Base-by-base conservation (phyloP, 2,329 filamentous ascomycete species). In the Cordyceps fumosorosea region DNA sequence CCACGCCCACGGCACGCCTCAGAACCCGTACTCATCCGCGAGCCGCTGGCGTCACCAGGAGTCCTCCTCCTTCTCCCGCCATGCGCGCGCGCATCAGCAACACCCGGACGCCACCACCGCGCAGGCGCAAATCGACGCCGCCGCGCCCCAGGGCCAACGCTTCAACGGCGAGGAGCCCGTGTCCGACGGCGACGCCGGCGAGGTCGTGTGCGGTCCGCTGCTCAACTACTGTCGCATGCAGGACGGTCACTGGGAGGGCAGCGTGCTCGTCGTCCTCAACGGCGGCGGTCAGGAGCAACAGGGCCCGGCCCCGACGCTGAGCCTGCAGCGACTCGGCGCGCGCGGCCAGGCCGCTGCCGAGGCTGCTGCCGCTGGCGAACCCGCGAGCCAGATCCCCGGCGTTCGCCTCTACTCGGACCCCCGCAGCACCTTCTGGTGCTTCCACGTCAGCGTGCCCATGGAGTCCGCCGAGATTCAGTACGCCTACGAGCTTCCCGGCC, bases 341-440 rank as follows among this genome's bases (percentile, higher is more conserved):
- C 63, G 64, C n/a, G 69, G 71, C 20, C 62, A 70, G 18, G 54
- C 71, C 14, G 66, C 72, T 44, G 68, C 71, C 26, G 68, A 48
- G 20, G 20, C 44, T 32, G 22, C 37, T 3, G n/a, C 16, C n/a
- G 50, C 7, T 12, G 34, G 34, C 34, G 34, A 37, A 8, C 29
- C 55, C 2, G 42, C 51, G 2, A 24, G 37, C 20, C 50, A 47
- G 53, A 54, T 91, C 78, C 70, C 77, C 73, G 72, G 80, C 80
- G 67, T 79, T 75, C 77, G 82, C 81, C 71, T 93, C 76, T 77
- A 88, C 86, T 83, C 88, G 72, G 81, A 88, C 69, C 74, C 76
- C 54, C 76, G 82, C 76, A 77, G 87, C 81, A 98, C 93, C 0
- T 99, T 99, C 74, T 99, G 95, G 95, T 84, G 88, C 62, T 99